These are phyloP conservation scores for Euptelea pleiosperma DNA, from an alignment of 164 flowering plant species.

Conservation along the genomic window DNA sequence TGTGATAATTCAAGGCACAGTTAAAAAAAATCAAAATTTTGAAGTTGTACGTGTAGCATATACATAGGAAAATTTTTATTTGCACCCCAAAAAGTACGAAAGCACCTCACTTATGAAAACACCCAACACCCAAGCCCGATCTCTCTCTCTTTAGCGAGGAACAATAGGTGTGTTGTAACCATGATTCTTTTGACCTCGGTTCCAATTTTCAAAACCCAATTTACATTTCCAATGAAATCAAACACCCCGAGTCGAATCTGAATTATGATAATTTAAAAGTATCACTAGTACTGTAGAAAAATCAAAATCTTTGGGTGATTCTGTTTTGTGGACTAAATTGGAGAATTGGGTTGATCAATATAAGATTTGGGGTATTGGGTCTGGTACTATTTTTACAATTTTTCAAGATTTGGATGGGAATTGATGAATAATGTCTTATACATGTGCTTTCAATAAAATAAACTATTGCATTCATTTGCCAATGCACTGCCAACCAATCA, in stretches of 20 bases:
- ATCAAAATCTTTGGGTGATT: constrained; percentile 25
- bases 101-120: no score
- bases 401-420: constrained; percentile 53
- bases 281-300: constrained; percentile 13
- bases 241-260: constrained; percentile 6
- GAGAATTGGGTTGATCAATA: constrained; percentile 69
- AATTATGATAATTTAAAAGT: constrained; percentile 15
- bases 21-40: no score
- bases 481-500: no score
- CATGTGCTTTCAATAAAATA: no score
- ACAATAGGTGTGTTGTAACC: constrained; percentile 44
- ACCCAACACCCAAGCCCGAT: no score
- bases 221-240: constrained; percentile 14
- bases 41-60: no score
- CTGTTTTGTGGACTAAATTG: constrained; percentile 44
- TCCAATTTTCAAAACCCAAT: constrained; percentile 16
- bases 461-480: no score
- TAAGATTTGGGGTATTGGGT: constrained; percentile 78
- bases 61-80: no score
- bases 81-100: no score
- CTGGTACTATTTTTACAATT: constrained; percentile 61
- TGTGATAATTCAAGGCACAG: no score
- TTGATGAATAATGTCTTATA: no score
- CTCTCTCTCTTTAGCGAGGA: constrained; percentile 41
- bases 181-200: constrained; percentile 14